Evolutionary conservation across 768 basidiomycete genomes (phyloP), one percentile per base, ranked within the genome.

Genomic region (Melanogaster broomeanus): DNA sequence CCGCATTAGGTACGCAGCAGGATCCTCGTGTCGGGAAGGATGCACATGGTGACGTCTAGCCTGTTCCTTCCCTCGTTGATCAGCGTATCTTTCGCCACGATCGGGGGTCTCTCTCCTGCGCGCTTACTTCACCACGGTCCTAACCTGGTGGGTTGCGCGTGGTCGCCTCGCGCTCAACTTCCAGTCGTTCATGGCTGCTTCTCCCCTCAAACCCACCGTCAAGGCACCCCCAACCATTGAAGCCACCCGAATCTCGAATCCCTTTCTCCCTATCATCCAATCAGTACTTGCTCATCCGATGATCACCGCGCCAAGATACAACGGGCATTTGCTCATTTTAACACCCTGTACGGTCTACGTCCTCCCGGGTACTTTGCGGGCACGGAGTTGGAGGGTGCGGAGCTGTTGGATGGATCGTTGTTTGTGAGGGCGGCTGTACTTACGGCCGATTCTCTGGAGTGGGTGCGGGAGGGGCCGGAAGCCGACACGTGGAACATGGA

Each of bases 181-280:
- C n/a, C n/a, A n/a, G n/a, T n/a, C n/a, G n/a, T n/a, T n/a, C n/a
- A n/a, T n/a, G n/a, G n/a, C n/a, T n/a, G n/a, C n/a, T n/a, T n/a
- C n/a, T n/a, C n/a, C 38, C 40, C 59, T 54, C 43, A 57, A 31
- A 40, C 22, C 42, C 3, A 35, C 22, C 2, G 49, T 41, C 0
- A 31, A 33, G n/a, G 34, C 43, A 0, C 44, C 63, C 0, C 9
- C 40, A 24, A 57, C 50, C 9, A 57, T 54, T 4, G 61, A 57
- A 31, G 58, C 49, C 21, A 53, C 48, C 1, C 53, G 54, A 2
- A 48, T n/a, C 3, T 69, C 73, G 3, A 78, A 78, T 45, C 59
- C 66, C 0, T 78, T 77, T 70, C 49, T 75, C 8, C 62, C 68
- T 0, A 63, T 77, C 56, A n/a, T n/a, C n/a, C n/a, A n/a, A n/a